Percentiles rank a stretch among this genome's conserved stretches.
Evolutionary conservation across 2,329 filamentous ascomycete species (phyloP).

Genomic region (Monilinia fructigena): DNA sequence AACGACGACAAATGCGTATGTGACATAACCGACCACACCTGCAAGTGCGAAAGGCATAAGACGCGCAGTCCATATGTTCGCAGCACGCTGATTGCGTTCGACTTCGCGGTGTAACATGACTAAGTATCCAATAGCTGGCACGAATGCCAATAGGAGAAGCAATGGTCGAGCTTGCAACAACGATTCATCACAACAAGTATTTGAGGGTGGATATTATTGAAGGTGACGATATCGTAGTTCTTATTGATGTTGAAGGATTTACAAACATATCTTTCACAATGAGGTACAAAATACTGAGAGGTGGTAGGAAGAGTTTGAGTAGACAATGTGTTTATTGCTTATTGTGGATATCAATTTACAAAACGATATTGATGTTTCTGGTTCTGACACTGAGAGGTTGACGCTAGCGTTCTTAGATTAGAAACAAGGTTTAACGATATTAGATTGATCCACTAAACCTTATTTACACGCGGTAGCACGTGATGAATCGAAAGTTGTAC

Average conservation of each 20-base stretch:
- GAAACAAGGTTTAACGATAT: background rate
- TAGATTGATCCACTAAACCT: background rate
- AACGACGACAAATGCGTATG: conserved; percentile 66
- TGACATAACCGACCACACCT: conserved; percentile 64
- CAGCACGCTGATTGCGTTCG: conserved; percentile 25
- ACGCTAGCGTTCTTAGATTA: background rate
- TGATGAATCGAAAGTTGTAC: background rate
- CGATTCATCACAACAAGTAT: conserved; percentile 21
- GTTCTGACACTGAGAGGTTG: background rate
- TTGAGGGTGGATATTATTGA: background rate
- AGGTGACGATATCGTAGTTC: background rate
- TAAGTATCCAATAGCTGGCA: background rate
- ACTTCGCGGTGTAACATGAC: conserved; percentile 12
- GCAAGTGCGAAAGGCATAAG: conserved; percentile 69
- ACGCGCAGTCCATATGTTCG: conserved; percentile 38
- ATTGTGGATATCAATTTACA: conserved; percentile 2
- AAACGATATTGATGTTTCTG: conserved; percentile 12
- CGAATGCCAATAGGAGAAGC: conserved; percentile 9
- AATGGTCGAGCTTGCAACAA: conserved; percentile 4
- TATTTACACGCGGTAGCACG: background rate
- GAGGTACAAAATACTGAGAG: background rate
- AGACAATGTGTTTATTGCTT: background rate
- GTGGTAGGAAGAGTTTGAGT: background rate
- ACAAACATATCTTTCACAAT: conserved; percentile 1
- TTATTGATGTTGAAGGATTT: conserved; percentile 1